Evolutionary conservation across 345 rosid genomes (phyloP).

Genomic region (Salix suchowensis): DNA sequence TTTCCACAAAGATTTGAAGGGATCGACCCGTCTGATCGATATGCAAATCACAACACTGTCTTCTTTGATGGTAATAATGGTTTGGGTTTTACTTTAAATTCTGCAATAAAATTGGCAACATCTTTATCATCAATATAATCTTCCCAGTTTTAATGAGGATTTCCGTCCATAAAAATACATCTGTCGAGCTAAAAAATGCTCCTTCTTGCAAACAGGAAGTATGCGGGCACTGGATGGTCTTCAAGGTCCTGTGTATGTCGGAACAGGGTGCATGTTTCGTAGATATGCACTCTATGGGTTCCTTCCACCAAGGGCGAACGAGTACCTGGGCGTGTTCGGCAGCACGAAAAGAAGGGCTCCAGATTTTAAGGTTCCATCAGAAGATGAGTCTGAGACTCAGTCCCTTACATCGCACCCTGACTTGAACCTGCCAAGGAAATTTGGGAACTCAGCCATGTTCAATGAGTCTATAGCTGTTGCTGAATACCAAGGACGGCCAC

Average conservation of each 20-base stretch:
- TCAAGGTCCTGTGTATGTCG: slow-evolving; percentile 91
- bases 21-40: slow-evolving; percentile 90
- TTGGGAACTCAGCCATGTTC: slow-evolving; percentile 72
- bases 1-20: slow-evolving; percentile 95
- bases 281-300: slow-evolving; percentile 86
- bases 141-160: not conserved
- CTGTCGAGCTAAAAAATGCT: not conserved
- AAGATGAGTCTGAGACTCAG: slow-evolving; percentile 54
- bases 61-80: slow-evolving; percentile 67
- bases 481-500: slow-evolving; percentile 89
- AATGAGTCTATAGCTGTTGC: slow-evolving; percentile 70
- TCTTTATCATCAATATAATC: not conserved
- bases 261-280: slow-evolving; percentile 94
- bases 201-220: slow-evolving; percentile 47
- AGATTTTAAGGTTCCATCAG: slow-evolving; percentile 26
- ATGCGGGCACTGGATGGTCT: slow-evolving; percentile 95
- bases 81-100: not conserved
- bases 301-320: slow-evolving; percentile 86
- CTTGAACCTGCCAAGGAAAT: slow-evolving; percentile 58
- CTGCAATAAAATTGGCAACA: not conserved
- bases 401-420: slow-evolving; percentile 71
- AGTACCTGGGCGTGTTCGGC: slow-evolving; percentile 68
- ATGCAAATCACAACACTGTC: slow-evolving; percentile 85
- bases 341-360: slow-evolving; percentile 46
- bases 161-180: not conserved